phyloP scores from a whole-genome alignment of 768 basidiomycete species.

The Mycena sanguinolenta region DNA sequence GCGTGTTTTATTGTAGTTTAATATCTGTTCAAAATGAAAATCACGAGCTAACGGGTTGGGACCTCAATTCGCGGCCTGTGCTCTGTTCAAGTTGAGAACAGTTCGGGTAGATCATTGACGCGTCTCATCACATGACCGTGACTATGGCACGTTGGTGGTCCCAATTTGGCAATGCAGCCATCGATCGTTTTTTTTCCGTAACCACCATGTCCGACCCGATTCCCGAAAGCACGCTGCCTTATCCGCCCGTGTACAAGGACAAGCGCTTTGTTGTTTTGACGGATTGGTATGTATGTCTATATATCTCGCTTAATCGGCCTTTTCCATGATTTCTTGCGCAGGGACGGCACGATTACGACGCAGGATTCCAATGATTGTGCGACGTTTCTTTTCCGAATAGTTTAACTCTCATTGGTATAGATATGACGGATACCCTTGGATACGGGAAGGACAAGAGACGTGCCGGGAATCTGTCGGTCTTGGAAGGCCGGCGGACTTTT shows the following conservation, averaged over 20 bases:
- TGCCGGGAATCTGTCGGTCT: slow-evolving; percentile 78
- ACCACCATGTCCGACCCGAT: slow-evolving; percentile 48
- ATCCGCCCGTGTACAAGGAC: slow-evolving; percentile 83
- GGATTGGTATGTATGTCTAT: slow-evolving; percentile 79
- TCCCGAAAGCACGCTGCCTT: slow-evolving; percentile 79
- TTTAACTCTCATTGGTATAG: slow-evolving; percentile 50
- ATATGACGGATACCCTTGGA: slow-evolving; percentile 91
- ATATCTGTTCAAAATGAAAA: no score
- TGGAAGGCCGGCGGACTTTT: slow-evolving; percentile 78
- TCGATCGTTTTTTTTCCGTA: slow-evolving; percentile 15
- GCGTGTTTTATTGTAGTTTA: no score
- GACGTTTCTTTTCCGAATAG: slow-evolving; percentile 38
- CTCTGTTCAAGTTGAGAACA: no score
- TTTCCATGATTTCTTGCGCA: slow-evolving; percentile 42
- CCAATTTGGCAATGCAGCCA: not conserved
- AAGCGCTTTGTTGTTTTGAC: slow-evolving; percentile 90
- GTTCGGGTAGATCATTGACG: no score
- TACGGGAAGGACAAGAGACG: slow-evolving; percentile 83
- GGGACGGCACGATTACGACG: slow-evolving; percentile 95
- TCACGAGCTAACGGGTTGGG: no score
- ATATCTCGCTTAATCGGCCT: not conserved
- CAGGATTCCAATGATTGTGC: slow-evolving; percentile 94
- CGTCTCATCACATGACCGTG: no score
- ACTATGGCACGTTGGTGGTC: not conserved
- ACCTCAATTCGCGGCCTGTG: no score